phyloP scores from a whole-genome alignment of 2,329 filamentous ascomycete species.

The Monosporascus ibericus region DNA sequence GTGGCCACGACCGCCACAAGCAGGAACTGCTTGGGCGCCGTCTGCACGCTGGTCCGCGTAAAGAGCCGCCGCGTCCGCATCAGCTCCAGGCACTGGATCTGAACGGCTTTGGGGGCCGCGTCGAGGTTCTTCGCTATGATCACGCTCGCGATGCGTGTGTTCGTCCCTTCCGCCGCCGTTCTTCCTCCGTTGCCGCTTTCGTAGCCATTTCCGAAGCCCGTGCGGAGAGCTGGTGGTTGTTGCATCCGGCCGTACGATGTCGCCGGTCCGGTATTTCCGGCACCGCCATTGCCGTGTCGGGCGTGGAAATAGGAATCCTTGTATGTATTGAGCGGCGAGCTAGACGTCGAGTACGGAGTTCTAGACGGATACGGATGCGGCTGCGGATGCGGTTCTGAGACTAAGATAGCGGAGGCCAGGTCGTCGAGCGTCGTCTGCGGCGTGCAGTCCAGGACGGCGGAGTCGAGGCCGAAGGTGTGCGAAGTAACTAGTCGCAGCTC shows the following conservation, averaged over 20 bases:
- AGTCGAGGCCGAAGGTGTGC: conserved; percentile 66
- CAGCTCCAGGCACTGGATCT: conserved; percentile 75
- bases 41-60: conserved; percentile 66
- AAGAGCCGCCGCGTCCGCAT: conserved; percentile 74
- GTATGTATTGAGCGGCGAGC: conserved; percentile 18
- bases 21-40: conserved; percentile 71
- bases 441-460: conserved; percentile 66
- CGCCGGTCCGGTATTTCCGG: conserved; percentile 18
- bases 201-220: background rate
- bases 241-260: background rate
- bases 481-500: conserved; percentile 68
- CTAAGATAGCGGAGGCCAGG: conserved; percentile 62
- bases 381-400: conserved; percentile 29
- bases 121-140: conserved; percentile 79
- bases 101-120: conserved; percentile 64
- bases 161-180: too few relatives aligned
- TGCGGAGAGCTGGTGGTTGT: background rate
- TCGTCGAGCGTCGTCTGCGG: conserved; percentile 71
- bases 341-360: conserved; percentile 11
- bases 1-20: conserved; percentile 63
- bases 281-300: background rate
- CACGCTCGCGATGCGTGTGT: conserved; percentile 62
- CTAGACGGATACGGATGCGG: conserved; percentile 19
- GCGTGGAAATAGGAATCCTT: conserved; percentile 12
- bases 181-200: background rate